Base-by-base conservation (phyloP, 306 rosid species). In the Ammopiptanthus mongolicus region DNA sequence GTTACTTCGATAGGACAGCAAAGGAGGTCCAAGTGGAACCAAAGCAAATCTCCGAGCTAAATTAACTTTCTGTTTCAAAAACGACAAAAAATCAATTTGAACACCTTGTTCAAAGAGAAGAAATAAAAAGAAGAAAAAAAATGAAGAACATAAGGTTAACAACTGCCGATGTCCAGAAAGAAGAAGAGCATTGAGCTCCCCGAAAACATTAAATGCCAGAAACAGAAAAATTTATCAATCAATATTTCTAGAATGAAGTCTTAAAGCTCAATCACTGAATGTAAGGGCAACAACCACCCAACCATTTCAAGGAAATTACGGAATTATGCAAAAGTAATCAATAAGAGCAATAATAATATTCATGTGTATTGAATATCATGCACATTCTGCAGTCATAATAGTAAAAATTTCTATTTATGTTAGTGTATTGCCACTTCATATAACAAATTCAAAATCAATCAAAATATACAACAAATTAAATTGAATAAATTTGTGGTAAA, bases 1-100 rank as follows among this genome's bases (percentile, higher is more conserved):
- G 33, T 87, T 90, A 79, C 99, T 95, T 72, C 90, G 60, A 79
- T 95, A 95, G 75, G 97, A 88, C 84, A 95, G 80, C 33, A 95
- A 68, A 12, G 99, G 99, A 52, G 99, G 99, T 52, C 99, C 99
- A 65, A 95, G 90, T 48, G 99, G 99, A 74, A 95, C 99, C 86
- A 95, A 82, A 29, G 97, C 97, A 87, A 95, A 95, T 82, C 99
- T 88, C 64, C 97, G 96, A 64, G 99, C 97, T 85, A 95, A 85
- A 81, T 97, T 95, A 56, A 95, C 99, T 80, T 95, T 95, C 99
- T 95, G 96, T 22, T 69, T n/a, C 48, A 77, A 65, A 44, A 79
- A 33, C 14, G 37, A 73, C 22, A 84, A 63, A 25, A 3, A 51
- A 57, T 61, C 76, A 80, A 67, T 66, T 51, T 42, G 15, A 47